phyloP scores from a whole-genome alignment of 2,329 filamentous ascomycete species.

The Colletotrichum echinochloae region DNA sequence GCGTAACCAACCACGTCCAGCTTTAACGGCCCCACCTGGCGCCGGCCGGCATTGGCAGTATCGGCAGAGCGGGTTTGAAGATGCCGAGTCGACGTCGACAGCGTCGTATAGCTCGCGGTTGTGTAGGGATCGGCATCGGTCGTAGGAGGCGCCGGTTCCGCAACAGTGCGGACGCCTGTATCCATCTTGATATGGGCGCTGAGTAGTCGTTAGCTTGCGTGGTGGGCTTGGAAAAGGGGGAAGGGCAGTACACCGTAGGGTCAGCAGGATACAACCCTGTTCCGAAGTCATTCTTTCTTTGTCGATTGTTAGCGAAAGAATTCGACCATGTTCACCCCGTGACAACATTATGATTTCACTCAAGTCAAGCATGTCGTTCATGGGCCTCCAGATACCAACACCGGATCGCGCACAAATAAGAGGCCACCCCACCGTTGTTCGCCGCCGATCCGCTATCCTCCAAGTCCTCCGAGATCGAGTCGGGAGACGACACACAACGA shows the following conservation, averaged over 20 bases:
- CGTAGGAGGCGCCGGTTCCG: neutral
- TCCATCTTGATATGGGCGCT: conserved; percentile 16
- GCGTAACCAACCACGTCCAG: neutral
- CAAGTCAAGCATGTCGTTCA: conserved; percentile 5
- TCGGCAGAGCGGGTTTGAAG: neutral
- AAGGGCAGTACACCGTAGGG: too few relatives aligned
- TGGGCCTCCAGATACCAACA: neutral
- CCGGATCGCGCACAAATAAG: neutral
- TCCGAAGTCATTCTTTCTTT: conserved; percentile 16
- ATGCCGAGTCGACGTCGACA: neutral
- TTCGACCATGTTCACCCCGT: neutral
- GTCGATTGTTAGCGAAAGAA: neutral
- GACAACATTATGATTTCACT: neutral
- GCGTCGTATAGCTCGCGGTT: neutral
- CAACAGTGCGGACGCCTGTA: neutral
- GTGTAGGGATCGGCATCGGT: neutral
- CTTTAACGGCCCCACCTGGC: neutral
- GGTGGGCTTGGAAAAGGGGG: too few relatives aligned
- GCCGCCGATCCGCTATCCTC: neutral
- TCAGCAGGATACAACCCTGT: conserved; percentile 30
- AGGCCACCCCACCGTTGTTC: neutral
- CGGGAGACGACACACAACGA: neutral
- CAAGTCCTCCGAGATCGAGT: neutral
- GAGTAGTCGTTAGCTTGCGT: too few relatives aligned
- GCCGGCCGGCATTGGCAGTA: neutral